Evolutionary conservation across 345 rosid species (phyloP).

Genomic region (Bruguiera gymnorhiza): DNA sequence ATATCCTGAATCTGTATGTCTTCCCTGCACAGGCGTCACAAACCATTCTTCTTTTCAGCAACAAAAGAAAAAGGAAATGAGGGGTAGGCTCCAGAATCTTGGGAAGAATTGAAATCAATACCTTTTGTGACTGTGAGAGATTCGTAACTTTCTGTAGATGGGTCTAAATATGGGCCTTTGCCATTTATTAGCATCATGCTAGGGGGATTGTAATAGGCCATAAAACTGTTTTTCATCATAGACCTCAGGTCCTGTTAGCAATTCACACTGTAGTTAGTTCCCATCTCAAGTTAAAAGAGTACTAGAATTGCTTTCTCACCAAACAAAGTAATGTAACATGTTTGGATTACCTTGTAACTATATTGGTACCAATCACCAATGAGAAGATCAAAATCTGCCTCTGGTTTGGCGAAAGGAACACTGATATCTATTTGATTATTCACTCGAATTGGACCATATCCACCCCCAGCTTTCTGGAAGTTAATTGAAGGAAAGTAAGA

Average conservation of each 20-base stretch:
- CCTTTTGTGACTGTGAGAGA: conserved; percentile 35
- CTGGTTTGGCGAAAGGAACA: conserved; percentile 18
- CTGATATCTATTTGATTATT: conserved; percentile 5
- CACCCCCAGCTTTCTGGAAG: conserved; percentile 23
- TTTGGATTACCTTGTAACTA: conserved; percentile 36
- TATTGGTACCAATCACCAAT: conserved; percentile 11
- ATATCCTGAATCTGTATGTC: conserved; percentile 50
- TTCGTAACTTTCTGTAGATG: conserved; percentile 12
- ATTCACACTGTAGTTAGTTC: no score
- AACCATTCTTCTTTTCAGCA: no score
- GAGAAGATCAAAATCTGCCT: conserved; percentile 21
- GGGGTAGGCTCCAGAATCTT: no score
- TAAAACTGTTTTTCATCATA: background rate
- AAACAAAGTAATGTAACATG: no score
- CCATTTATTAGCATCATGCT: conserved; percentile 38
- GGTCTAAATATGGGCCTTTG: conserved; percentile 20
- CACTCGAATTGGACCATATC: conserved; percentile 18
- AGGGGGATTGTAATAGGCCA: conserved; percentile 16
- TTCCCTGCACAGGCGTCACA: conserved; percentile 27
- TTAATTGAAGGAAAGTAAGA: conserved; percentile 17
- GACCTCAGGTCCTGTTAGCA: conserved; percentile 7
- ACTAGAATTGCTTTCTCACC: no score
- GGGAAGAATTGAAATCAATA: background rate
- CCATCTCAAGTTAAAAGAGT: no score
- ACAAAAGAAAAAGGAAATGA: no score